phyloP scores from a whole-genome alignment of 768 basidiomycete species.

The Leccinum longicurvipes region DNA sequence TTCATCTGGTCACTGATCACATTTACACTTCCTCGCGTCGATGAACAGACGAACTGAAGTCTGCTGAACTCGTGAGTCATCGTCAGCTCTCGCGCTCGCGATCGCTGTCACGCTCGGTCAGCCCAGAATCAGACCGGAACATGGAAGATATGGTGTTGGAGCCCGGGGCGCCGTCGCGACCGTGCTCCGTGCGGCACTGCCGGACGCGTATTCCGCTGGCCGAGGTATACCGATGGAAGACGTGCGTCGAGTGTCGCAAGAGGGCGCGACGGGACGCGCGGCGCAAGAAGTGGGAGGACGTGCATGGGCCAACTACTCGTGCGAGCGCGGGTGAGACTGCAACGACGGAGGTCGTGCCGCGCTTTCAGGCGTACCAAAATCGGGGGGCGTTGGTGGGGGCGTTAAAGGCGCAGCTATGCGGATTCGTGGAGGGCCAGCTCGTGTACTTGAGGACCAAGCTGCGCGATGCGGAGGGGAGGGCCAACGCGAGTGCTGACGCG shows the following conservation, averaged over 20 bases:
- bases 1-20: no score
- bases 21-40: conserved; percentile 9
- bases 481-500: not conserved
- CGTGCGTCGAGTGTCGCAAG: conserved; percentile 39
- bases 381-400: conserved; percentile 9
- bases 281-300: not conserved
- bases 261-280: conserved; percentile 9
- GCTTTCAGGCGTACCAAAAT: conserved; percentile 22
- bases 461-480: not conserved
- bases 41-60: conserved; percentile 1
- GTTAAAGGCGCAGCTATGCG: conserved; percentile 15
- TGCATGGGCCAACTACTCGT: no score
- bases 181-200: conserved; percentile 37
- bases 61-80: not conserved
- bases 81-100: conserved; percentile 8
- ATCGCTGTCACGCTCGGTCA: conserved; percentile 4
- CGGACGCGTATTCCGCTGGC: conserved; percentile 34
- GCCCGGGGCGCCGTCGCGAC: conserved; percentile 26
- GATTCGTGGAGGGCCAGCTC: conserved; percentile 25
- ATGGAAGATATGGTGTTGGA: no score
- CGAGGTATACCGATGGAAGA: conserved; percentile 39
- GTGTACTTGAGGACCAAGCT: conserved; percentile 21
- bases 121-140: not conserved
- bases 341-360: conserved; percentile 7
- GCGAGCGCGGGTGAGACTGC: not conserved